A percentile compares a stretch with the other conserved stretches of the same genome.
These are phyloP conservation scores for Coemansia sp. DNA, from an alignment of 192 early-diverging fungal species.

Conservation along the genomic window DNA sequence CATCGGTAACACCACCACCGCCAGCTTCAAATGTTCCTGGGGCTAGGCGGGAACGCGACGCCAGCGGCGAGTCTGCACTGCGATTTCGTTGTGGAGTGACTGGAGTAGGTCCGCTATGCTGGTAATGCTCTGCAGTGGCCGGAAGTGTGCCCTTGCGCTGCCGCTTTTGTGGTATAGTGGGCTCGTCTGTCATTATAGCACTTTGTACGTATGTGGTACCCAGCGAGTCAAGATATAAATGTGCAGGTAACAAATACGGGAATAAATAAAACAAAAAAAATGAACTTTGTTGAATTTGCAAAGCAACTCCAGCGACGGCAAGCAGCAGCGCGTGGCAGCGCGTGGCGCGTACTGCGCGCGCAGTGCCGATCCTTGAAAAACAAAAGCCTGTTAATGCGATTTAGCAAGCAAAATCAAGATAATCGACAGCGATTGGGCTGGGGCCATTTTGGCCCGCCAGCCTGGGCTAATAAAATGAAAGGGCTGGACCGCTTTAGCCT, in stretches of 20 bases:
- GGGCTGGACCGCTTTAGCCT: background rate
- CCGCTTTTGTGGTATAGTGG: slow-evolving; percentile 23
- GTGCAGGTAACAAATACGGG: background rate
- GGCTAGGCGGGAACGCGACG: slow-evolving; percentile 6
- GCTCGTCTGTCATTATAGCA: background rate
- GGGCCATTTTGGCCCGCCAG: background rate
- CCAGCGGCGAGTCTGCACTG: slow-evolving; percentile 35
- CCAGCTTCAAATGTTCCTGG: background rate
- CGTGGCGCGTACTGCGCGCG: slow-evolving; percentile 9
- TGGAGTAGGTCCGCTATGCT: background rate
- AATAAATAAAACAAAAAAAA: background rate
- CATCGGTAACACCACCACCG: slow-evolving; percentile 7
- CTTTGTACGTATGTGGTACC: background rate
- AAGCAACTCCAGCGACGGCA: background rate
- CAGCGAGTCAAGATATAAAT: background rate
- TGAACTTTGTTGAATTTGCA: background rate
- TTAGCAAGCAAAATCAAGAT: background rate
- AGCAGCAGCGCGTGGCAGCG: background rate
- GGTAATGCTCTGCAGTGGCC: background rate
- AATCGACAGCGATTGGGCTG: background rate
- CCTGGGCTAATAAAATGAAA: background rate
- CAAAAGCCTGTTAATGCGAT: slow-evolving; percentile 4
- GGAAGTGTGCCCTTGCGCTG: slow-evolving; percentile 13
- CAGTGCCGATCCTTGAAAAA: background rate
- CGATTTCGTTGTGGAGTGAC: slow-evolving; percentile 25